These are phyloP conservation scores for Solanum microdontum DNA, from an alignment of 257 asterid species.

Conservation along the genomic window DNA sequence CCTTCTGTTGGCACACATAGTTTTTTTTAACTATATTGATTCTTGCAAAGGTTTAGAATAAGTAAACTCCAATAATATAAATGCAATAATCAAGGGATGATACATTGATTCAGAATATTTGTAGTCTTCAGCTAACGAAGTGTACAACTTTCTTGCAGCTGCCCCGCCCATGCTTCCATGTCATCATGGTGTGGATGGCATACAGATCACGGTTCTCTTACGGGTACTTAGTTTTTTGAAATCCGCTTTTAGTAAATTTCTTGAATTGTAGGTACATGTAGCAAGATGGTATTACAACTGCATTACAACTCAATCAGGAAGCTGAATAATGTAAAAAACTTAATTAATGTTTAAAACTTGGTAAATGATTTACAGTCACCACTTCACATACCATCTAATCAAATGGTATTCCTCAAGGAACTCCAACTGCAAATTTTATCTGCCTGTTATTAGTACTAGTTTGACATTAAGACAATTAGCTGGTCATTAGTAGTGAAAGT, in stretches of 20 bases:
- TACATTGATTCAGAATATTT: background rate
- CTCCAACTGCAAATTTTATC: background rate
- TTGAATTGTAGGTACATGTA: background rate
- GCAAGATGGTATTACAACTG: background rate
- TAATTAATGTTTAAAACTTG: background rate
- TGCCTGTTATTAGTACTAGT: background rate
- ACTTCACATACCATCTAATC: background rate
- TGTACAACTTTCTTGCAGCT: constrained; percentile 21
- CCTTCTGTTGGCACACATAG: background rate
- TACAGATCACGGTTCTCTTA: constrained; percentile 91
- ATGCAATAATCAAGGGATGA: background rate
- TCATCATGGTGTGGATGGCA: constrained; percentile 99
- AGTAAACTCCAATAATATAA: background rate
- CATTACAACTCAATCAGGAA: background rate
- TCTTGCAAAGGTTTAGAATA: background rate
- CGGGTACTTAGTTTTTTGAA: constrained; percentile 37
- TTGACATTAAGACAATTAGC: background rate
- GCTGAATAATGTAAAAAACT: background rate
- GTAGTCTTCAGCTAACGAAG: background rate
- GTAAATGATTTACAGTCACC: background rate
- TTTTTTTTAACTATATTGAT: background rate
- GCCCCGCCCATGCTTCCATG: constrained; percentile 27
- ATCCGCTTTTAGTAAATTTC: background rate
- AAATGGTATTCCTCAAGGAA: background rate
- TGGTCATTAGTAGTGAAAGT: background rate